phyloP scores from a whole-genome alignment of 352 stramenopile species.

The Phytopythium helicoides region DNA sequence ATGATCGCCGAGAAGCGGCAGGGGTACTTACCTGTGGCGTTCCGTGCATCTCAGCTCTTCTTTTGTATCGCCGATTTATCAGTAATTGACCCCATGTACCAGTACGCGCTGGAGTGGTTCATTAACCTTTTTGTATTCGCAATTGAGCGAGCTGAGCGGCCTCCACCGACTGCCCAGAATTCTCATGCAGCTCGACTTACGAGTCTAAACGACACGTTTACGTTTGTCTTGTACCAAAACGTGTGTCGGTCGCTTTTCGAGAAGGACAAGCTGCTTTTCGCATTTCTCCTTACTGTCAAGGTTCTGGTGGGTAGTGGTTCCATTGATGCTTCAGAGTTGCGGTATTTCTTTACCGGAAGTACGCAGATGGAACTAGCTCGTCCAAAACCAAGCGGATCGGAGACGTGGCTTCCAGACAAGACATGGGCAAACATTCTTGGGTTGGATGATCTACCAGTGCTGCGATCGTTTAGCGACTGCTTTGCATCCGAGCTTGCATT shows the following conservation, averaged over 20 bases:
- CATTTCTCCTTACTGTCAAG: slow-evolving; percentile 92
- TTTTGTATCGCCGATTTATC: slow-evolving; percentile 94
- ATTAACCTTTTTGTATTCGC: slow-evolving; percentile 94
- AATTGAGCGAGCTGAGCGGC: slow-evolving; percentile 84
- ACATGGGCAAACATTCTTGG: slow-evolving; percentile 89
- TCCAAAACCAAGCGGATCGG: slow-evolving; percentile 55
- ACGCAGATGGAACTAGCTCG: slow-evolving; percentile 89
- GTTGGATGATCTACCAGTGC: slow-evolving; percentile 52
- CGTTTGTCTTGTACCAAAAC: slow-evolving; percentile 93
- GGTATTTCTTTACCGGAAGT: slow-evolving; percentile 92
- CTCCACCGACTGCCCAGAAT: slow-evolving; percentile 17
- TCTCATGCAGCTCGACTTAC: slow-evolving; percentile 73
- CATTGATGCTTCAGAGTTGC: slow-evolving; percentile 80
- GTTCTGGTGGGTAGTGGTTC: slow-evolving; percentile 81
- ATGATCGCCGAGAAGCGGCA: slow-evolving; percentile 92
- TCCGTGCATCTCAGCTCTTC: slow-evolving; percentile 91
- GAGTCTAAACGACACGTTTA: slow-evolving; percentile 95
- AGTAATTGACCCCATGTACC: slow-evolving; percentile 95
- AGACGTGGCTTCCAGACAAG: slow-evolving; percentile 86
- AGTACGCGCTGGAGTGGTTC: slow-evolving; percentile 96
- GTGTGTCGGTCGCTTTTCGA: slow-evolving; percentile 96
- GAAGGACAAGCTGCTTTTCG: slow-evolving; percentile 96
- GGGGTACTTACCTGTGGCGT: slow-evolving; percentile 91
- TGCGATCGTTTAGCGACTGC: slow-evolving; percentile 46
- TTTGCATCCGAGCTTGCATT: slow-evolving; percentile 52